phyloP scores from a whole-genome alignment of 2,329 filamentous ascomycete species.

The Elsinoe batatas region DNA sequence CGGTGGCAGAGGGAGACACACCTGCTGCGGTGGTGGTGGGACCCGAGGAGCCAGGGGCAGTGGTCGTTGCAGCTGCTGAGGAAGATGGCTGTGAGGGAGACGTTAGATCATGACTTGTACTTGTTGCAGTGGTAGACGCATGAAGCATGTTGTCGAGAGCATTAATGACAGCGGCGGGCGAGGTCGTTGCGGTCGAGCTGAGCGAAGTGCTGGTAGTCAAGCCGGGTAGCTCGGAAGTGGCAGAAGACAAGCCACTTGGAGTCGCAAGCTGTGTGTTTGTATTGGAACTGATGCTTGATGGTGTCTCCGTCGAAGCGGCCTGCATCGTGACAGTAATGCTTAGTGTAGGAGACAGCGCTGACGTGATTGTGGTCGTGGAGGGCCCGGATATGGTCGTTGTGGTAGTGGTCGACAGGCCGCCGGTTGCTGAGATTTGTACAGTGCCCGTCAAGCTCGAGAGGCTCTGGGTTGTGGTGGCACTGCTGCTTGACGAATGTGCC shows the following conservation, averaged over 20 bases:
- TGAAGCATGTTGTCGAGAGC: background rate
- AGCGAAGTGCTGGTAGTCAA: background rate
- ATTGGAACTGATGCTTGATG: background rate
- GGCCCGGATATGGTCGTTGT: too few relatives aligned
- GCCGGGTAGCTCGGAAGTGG: background rate
- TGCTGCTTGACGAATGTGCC: background rate
- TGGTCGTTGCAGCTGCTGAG: background rate
- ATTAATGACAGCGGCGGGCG: background rate
- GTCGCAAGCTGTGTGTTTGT: background rate
- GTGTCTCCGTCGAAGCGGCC: background rate
- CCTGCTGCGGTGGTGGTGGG: background rate
- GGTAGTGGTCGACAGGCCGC: too few relatives aligned
- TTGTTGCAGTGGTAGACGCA: background rate
- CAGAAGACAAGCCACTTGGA: background rate
- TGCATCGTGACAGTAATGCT: too few relatives aligned
- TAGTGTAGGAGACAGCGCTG: too few relatives aligned
- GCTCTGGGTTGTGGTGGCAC: background rate
- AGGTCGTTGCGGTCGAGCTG: background rate
- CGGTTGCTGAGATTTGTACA: too few relatives aligned
- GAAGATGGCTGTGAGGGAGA: background rate
- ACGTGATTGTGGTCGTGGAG: too few relatives aligned
- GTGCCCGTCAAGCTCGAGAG: background rate
- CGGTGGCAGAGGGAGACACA: background rate
- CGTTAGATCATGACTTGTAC: conserved; percentile 3
- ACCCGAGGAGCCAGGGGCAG: background rate